Base-by-base conservation (phyloP, 2,329 filamentous ascomycete species). In the Cytospora chrysosperma region DNA sequence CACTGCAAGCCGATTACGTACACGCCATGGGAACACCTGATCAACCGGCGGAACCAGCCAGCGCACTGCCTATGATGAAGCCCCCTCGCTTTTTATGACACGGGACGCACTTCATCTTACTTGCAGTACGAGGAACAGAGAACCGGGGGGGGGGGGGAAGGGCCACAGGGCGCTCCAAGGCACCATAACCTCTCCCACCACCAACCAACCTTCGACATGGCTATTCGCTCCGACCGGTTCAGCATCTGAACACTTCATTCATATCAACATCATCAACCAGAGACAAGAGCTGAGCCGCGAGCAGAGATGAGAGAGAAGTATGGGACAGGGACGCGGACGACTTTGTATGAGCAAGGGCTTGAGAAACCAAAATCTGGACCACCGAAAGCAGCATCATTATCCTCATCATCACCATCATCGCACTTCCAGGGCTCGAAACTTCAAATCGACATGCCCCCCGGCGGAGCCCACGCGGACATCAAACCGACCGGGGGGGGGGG, bases 1-100 rank as follows among this genome's bases (percentile, higher is more conserved):
- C 73, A 76, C 69, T 77, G 75, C 71, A 76, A 74, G 62, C 75
- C 75, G 4, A 73, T 73, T 50, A 69, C 71, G 21, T 70, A 72
- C 30, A 72, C 74, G 15, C 68, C 71, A 1, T 77, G 75, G 75
- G 73, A 75, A 64, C 72, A 72, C 67, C 69, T 75, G 62, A 76
- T 76, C 69, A 73, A 72, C 67, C 74, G 73, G 66, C 69, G 72
- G 66, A 74, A 71, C 67, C 68, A 72, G 61, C 65, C 64, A 24
- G 64, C 64, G 15, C 64, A 65, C 61, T 65, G 64, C 64, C 61
- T 65, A 47, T 65, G 61, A 63, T 59, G 56, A 63, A 56, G 43
- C 52, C 58, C 34, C 54, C 9, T n/a, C 37, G 32, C 58, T 13
- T 61, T 53, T 40, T 54, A 24, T 27, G 32, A 34, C 12, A 34